Evolutionary conservation across 805 yeast genomes (phyloP).

Genomic region (Schizosaccharomyces lindneri): DNA sequence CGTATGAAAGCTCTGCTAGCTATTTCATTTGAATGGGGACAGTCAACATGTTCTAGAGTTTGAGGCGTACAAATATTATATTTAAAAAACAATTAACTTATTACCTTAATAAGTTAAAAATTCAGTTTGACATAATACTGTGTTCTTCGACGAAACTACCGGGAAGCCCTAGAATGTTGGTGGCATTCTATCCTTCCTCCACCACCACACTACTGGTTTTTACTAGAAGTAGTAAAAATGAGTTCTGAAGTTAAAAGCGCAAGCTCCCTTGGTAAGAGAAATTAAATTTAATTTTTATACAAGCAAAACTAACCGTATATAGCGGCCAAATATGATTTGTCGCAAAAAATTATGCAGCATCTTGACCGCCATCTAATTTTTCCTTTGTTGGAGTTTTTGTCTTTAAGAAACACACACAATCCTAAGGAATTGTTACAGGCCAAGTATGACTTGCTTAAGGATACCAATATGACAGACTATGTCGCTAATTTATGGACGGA

Average conservation of each 20-base stretch:
- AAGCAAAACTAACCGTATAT: background rate
- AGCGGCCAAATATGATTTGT: slow-evolving; percentile 1
- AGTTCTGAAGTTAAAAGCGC: background rate
- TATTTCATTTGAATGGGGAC: too few species aligned
- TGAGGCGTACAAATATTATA: too few species aligned
- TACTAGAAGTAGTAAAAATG: background rate
- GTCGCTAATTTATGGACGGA: slow-evolving; percentile 2
- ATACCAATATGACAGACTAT: slow-evolving; percentile 25
- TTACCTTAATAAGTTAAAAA: too few species aligned
- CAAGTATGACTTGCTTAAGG: slow-evolving; percentile 29
- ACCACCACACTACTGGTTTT: background rate
- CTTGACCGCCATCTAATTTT: slow-evolving; percentile 37
- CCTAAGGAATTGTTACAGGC: slow-evolving; percentile 22
- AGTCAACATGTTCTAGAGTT: too few species aligned
- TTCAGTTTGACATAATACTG: too few species aligned
- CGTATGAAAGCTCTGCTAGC: too few species aligned
- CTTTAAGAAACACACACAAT: slow-evolving; percentile 20
- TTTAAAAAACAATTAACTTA: too few species aligned
- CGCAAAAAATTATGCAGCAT: slow-evolving; percentile 21
- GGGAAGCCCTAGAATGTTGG: too few species aligned
- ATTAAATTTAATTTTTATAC: background rate
- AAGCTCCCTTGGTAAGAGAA: background rate
- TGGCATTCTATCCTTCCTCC: background rate
- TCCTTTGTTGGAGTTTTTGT: slow-evolving; percentile 26
- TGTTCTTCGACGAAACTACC: too few species aligned